These are phyloP conservation scores for Porcisia hertigi DNA, from an alignment of 208 protist genomes.

Conservation along the genomic window DNA sequence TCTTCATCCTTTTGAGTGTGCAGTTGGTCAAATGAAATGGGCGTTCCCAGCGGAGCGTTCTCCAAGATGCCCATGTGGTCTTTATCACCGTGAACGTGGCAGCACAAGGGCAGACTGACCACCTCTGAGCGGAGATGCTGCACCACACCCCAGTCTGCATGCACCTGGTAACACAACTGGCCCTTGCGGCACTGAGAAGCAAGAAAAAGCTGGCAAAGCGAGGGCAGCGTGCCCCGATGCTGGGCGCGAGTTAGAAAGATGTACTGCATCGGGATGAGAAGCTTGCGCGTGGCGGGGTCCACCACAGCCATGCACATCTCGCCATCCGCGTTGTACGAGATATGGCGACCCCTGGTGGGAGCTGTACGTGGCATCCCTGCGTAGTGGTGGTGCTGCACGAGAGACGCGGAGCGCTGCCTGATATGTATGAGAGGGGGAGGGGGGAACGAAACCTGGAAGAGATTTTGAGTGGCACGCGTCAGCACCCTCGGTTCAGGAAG, in stretches of 20 bases:
- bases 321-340: conserved; percentile 37
- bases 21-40: neutral
- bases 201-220: conserved; percentile 82
- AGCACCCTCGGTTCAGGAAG: neutral
- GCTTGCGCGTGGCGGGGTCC: conserved; percentile 76
- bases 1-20: conserved; percentile 1
- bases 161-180: conserved; percentile 75
- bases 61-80: conserved; percentile 39
- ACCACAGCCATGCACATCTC: conserved; percentile 65
- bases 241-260: conserved; percentile 68
- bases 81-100: conserved; percentile 71
- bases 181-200: conserved; percentile 66
- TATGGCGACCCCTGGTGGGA: conserved; percentile 31
- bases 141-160: conserved; percentile 64
- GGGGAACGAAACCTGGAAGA: neutral
- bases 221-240: conserved; percentile 53
- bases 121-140: conserved; percentile 52
- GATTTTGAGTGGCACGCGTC: neutral
- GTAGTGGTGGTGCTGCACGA: neutral
- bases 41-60: conserved; percentile 22
- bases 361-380: conserved; percentile 21
- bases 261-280: conserved; percentile 57
- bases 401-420: neutral
- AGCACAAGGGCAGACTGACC: conserved; percentile 74
- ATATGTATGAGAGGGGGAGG: neutral